phyloP scores from a whole-genome alignment of 129 eudicot species.

The Tagetes patula region DNA sequence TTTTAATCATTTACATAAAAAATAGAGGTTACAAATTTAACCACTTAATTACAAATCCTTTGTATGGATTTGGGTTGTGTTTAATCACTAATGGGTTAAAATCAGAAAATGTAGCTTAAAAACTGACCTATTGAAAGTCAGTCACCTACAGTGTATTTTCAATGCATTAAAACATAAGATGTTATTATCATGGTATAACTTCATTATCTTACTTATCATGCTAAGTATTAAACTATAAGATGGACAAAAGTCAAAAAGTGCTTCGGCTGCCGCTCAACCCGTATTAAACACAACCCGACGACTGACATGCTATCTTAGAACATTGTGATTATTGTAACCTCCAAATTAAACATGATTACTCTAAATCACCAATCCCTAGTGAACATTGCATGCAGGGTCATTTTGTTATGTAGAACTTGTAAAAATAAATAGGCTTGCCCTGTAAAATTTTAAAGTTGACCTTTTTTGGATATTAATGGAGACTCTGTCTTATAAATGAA shows the following conservation, averaged over 20 bases:
- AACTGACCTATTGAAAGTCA: not conserved
- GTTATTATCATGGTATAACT: not conserved
- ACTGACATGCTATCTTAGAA: not conserved
- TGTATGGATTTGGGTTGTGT: not conserved
- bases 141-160: not conserved
- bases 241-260: not conserved
- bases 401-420: not conserved
- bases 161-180: not conserved
- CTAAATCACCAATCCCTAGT: not conserved
- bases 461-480: conserved; percentile 1
- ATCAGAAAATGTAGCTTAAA: not conserved
- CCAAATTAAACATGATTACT: conserved; percentile 7
- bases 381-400: not conserved
- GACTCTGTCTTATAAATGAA: not conserved
- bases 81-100: not conserved
- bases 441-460: not conserved
- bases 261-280: not conserved
- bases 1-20: not conserved
- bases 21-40: not conserved
- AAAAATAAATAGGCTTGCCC: not conserved
- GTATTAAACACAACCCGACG: not conserved
- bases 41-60: not conserved
- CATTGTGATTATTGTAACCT: not conserved
- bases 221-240: not conserved
- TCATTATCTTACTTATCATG: not conserved